Percentiles rank a stretch among this genome's conserved stretches.
Conservation (phyloP, 306 rosid genomes). For the Chamaecrista fasciculata region DNA sequence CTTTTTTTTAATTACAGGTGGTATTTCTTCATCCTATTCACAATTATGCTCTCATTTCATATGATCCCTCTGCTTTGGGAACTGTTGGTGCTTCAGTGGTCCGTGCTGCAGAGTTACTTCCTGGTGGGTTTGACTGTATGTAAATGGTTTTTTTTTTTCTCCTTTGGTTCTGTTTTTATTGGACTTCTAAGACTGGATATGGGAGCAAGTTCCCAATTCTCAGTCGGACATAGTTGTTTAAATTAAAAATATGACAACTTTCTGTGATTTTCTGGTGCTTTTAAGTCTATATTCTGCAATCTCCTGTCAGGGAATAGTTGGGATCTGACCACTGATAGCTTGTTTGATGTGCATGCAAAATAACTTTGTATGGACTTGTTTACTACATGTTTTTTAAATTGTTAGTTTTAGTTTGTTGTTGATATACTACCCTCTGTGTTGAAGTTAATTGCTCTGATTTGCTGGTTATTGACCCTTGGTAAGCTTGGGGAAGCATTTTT, state of each 20-base stretch:
- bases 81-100: constrained; percentile 75
- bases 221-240: background rate
- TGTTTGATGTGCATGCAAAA: background rate
- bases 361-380: constrained; percentile 12
- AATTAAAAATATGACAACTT: background rate
- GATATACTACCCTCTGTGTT: background rate
- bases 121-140: constrained; percentile 50
- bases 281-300: constrained; percentile 7
- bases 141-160: background rate
- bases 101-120: constrained; percentile 87
- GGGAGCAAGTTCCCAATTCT: background rate
- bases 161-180: constrained; percentile 7
- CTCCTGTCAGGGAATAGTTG: constrained; percentile 15
- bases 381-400: background rate
- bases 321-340: constrained; percentile 8
- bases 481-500: constrained; percentile 12
- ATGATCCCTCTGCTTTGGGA: constrained; percentile 93
- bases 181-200: background rate
- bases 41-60: constrained; percentile 87
- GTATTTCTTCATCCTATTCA: constrained; percentile 96
- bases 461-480: constrained; percentile 6
- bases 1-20: constrained; percentile 53
- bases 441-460: constrained; percentile 24
- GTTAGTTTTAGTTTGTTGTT: constrained; percentile 1
- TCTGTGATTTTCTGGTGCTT: constrained; percentile 7